Evolutionary conservation across 75 land plant species (phyloP).

Genomic region (Picea sitchensis): DNA sequence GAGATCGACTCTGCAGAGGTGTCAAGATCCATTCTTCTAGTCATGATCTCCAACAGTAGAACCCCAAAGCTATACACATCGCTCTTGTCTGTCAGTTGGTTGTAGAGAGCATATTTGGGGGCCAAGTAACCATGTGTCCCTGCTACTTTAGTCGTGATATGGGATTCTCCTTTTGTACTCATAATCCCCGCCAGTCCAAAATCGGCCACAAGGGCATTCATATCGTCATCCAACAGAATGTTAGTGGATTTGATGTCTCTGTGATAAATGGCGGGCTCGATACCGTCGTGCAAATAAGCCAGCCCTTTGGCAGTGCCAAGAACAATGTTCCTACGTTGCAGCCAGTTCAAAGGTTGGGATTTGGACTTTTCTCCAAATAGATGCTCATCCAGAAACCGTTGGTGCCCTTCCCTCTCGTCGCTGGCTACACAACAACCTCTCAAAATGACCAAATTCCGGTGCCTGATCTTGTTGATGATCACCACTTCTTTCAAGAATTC

Average conservation of each 20-base stretch:
- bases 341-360: conserved; percentile 14
- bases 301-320: conserved; percentile 32
- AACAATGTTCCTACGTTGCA: conserved; percentile 23
- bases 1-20: neutral
- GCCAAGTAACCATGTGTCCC: conserved; percentile 40
- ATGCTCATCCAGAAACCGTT: too few species aligned
- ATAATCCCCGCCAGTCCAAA: conserved; percentile 36
- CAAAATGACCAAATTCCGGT: too few species aligned
- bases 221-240: conserved; percentile 32
- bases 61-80: conserved; percentile 46
- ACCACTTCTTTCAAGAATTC: too few species aligned
- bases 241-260: conserved; percentile 39
- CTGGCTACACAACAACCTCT: too few species aligned
- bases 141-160: conserved; percentile 37
- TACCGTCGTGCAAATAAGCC: conserved; percentile 28
- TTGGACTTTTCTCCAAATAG: too few species aligned
- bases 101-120: conserved; percentile 38
- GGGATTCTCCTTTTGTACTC: conserved; percentile 15
- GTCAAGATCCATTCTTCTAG: conserved; percentile 26
- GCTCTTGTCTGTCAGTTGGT: conserved; percentile 34
- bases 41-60: conserved; percentile 36
- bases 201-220: conserved; percentile 42
- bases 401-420: too few species aligned
- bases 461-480: too few species aligned
- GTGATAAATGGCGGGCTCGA: conserved; percentile 33